Evolutionary conservation across 2,329 filamentous ascomycete genomes (phyloP), one percentile per base, ranked within the genome.

Genomic region (Thielaviopsis ethacetica): DNA sequence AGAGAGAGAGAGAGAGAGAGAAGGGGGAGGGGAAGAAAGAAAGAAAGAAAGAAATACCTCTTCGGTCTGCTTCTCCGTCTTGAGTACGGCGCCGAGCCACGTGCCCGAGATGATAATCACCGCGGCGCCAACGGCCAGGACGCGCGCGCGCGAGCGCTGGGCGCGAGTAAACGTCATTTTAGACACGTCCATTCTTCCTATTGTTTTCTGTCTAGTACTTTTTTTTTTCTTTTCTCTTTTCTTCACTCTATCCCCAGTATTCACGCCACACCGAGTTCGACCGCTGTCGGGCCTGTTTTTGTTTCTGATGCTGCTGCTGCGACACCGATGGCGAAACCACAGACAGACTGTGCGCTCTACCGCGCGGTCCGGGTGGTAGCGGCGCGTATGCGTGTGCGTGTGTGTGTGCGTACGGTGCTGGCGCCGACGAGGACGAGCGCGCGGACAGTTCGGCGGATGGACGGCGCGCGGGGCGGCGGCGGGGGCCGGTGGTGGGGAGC

Each of bases 31-130:
- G 47, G 53, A 9, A 6, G 27, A 19, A 47, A 34, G 26, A 21
- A 19, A 13, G 22, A 49, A 34, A 9, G 17, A 12, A 15, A 9
- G 26, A 62, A 65, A 47, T 61, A 76, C 75, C 64, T 74, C 67
- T 62, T 70, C 67, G 63, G 71, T 76, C 62, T 78, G 74, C 60
- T 72, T 69, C 61, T 76, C 73, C 54, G 71, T 71, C 67, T 77
- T 78, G 53, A 78, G 65, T 53, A 73, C 72, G 6, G 76, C 76
- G 56, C 76, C 76, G 59, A 76, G 77, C 53, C 75, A 69, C 52
- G 72, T 67, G 60, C 75, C 75, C 34, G 76, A 73, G 61, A 73
- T 68, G 61, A 76, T 71, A 59, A 76, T 71, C 61, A 74, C 74
- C 2, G 71, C 72, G 62, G 76, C 71, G 38, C 73, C 75, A 38